Conservation (phyloP, 2,329 filamentous ascomycete genomes). For the Ceratocystis eucalypticola region DNA sequence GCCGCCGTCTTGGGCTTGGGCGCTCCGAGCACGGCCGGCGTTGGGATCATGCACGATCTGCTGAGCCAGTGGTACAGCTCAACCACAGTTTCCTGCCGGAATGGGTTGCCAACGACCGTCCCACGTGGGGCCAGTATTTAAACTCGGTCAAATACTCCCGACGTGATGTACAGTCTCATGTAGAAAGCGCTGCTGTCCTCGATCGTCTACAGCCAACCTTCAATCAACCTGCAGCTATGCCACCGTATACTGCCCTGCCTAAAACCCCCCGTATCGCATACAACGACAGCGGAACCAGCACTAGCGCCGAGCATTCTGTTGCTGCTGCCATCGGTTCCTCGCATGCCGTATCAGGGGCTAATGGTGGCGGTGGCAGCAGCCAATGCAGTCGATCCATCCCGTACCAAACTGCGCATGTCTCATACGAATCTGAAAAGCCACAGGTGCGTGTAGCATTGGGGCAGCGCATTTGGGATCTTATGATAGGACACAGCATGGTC, state of each 20-base stretch:
- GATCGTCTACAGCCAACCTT: constrained; percentile 37
- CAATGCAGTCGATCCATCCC: constrained; percentile 20
- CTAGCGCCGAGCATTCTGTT: constrained; percentile 22
- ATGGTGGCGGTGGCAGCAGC: constrained; percentile 10
- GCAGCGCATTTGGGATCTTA: constrained; percentile 50
- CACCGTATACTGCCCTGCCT: constrained; percentile 22
- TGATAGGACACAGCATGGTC: constrained; percentile 72
- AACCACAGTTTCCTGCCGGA: constrained; percentile 12
- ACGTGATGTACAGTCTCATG: constrained; percentile 34
- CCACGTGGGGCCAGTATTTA: constrained; percentile 41
- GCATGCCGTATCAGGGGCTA: neutral
- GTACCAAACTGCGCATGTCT: neutral
- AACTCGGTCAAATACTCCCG: constrained; percentile 29
- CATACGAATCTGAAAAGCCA: constrained; percentile 21
- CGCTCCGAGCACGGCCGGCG: constrained; percentile 35
- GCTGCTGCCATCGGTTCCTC: neutral
- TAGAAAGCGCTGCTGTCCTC: constrained; percentile 35
- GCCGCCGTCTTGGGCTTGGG: constrained; percentile 16
- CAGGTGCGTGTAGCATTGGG: constrained; percentile 27
- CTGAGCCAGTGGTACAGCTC: constrained; percentile 40
- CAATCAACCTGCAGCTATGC: constrained; percentile 28
- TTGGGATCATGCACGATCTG: constrained; percentile 47
- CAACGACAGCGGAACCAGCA: neutral
- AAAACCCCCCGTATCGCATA: constrained; percentile 20
- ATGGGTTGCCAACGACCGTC: constrained; percentile 18